Evolutionary conservation across 306 rosid genomes (phyloP).

Genomic region (Ormosia semicastrata): DNA sequence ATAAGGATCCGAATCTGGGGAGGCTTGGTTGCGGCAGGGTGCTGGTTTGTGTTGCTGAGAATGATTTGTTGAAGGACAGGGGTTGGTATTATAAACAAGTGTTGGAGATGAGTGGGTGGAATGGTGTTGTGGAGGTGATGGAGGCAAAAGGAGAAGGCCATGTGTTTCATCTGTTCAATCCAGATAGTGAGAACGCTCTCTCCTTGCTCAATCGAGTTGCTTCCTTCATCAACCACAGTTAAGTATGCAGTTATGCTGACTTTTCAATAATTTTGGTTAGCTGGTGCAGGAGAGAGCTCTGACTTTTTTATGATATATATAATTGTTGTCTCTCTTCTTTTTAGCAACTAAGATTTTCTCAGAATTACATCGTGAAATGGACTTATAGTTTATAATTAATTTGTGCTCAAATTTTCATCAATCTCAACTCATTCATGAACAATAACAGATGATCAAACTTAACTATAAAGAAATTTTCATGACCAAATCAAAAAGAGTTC

Average conservation of each 20-base stretch:
- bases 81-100: conserved; percentile 48
- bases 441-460: no score
- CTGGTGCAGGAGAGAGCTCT: no score
- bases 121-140: conserved; percentile 42
- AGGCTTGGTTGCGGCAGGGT: conserved; percentile 43
- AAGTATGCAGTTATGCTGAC: neutral
- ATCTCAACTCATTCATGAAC: no score
- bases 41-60: conserved; percentile 56
- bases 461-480: no score
- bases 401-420: no score
- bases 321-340: no score
- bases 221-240: conserved; percentile 33
- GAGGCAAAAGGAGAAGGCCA: conserved; percentile 54
- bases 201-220: conserved; percentile 31
- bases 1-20: conserved; percentile 44
- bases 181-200: conserved; percentile 25
- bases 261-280: no score
- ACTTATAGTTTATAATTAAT: no score
- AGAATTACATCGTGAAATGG: no score
- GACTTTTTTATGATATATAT: no score
- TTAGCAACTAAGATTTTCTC: no score
- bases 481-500: no score
- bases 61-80: conserved; percentile 46
- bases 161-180: conserved; percentile 54
- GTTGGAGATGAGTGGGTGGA: conserved; percentile 50